Conservation (phyloP, 2,329 filamentous ascomycete species). For the Ceratocystis eucalypticola region DNA sequence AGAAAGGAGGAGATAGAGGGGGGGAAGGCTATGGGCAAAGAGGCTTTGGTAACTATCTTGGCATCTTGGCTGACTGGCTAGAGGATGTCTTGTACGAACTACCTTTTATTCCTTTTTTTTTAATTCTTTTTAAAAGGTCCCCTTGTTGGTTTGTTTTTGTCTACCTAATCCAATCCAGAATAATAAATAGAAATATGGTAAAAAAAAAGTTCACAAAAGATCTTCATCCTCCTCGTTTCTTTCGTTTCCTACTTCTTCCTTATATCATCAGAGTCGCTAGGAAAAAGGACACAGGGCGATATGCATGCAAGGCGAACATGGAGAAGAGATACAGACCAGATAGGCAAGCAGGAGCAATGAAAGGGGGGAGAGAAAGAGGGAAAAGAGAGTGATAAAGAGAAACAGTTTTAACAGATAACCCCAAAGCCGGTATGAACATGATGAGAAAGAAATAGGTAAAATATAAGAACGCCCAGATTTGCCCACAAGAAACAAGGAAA, state of each 20-base stretch:
- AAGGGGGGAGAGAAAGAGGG: neutral
- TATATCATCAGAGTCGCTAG: neutral
- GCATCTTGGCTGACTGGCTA: neutral
- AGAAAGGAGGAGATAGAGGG: neutral
- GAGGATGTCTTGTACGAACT: neutral
- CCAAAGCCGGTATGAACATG: slow-evolving; percentile 17
- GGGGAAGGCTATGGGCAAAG: neutral
- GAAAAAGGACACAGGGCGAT: neutral
- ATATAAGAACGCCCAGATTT: slow-evolving; percentile 10
- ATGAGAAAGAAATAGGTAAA: slow-evolving; percentile 4
- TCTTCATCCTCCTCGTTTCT: neutral
- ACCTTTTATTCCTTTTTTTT: neutral
- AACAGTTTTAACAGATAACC: slow-evolving; percentile 10
- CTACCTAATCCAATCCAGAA: slow-evolving; percentile 1
- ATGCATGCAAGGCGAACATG: slow-evolving; percentile 19
- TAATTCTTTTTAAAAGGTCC: too few species aligned
- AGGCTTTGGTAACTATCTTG: neutral
- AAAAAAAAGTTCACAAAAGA: neutral
- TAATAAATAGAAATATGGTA: neutral
- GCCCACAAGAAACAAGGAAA: slow-evolving; percentile 11
- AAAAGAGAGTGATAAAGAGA: neutral
- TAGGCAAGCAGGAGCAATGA: too few species aligned
- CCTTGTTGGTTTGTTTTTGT: neutral
- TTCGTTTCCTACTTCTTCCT: neutral
- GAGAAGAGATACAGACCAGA: neutral